Conservation (phyloP, 2,329 filamentous ascomycete species). For the Fusarium sp. region DNA sequence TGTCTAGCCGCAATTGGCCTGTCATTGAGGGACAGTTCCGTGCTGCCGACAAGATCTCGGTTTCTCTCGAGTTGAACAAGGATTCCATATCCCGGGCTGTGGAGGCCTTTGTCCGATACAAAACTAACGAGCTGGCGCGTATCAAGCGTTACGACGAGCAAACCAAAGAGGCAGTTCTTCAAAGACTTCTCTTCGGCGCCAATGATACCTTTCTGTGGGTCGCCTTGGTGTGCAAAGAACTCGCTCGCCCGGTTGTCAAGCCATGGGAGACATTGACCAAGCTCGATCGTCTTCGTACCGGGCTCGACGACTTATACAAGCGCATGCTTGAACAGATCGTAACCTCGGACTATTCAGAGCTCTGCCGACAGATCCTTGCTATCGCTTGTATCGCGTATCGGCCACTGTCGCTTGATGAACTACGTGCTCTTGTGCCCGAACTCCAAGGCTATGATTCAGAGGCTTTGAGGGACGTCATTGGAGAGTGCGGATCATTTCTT, state of each 20-base stretch:
- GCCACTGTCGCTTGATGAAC: conserved; percentile 52
- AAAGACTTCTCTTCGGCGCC: conserved; percentile 46
- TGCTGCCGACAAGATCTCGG: conserved; percentile 48
- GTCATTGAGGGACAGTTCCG: conserved; percentile 50
- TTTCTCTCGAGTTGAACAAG: conserved; percentile 54
- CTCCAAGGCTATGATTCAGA: conserved; percentile 11
- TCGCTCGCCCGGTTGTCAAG: background rate
- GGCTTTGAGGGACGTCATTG: conserved; percentile 44
- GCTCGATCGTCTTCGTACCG: conserved; percentile 45
- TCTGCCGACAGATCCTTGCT: conserved; percentile 52
- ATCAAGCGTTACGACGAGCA: conserved; percentile 19
- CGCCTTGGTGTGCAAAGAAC: conserved; percentile 36
- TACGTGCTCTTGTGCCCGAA: conserved; percentile 39
- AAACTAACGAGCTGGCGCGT: conserved; percentile 46
- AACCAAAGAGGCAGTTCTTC: conserved; percentile 8
- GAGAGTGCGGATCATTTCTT: conserved; percentile 54
- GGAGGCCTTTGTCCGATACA: conserved; percentile 48
- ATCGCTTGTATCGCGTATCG: conserved; percentile 46
- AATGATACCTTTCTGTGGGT: conserved; percentile 50
- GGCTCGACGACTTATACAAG: conserved; percentile 51
- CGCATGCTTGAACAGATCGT: conserved; percentile 52
- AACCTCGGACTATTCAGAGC: conserved; percentile 40
- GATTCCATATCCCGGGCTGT: conserved; percentile 50
- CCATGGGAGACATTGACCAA: conserved; percentile 17
- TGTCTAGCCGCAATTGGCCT: conserved; percentile 54